Base-by-base conservation (phyloP, 768 basidiomycete genomes). In the Ramaria sp. region DNA sequence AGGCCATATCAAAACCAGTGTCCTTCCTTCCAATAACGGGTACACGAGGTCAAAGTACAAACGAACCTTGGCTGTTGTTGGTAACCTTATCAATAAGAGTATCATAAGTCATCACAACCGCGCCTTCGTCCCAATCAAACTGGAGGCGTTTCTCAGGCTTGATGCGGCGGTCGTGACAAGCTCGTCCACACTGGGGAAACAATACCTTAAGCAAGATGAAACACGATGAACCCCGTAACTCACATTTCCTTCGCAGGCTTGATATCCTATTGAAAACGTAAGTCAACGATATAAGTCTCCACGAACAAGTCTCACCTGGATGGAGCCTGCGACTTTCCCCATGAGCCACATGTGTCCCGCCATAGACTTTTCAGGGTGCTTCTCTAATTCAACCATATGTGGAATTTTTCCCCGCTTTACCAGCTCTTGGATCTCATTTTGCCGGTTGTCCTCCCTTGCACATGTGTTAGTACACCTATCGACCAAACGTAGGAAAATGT, bases 191-290 rank as follows among this genome's bases (percentile, higher is more conserved):
- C 86, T 88, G 56, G 1, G 45, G 5, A 33, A 22, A 48, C 24
- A 54, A 63, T n/a, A 67, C 34, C 45, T 27, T 50, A 5, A 6
- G 53, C 50, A 62, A 7, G 47, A 22, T 30, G 46, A 27, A 55
- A 52, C 42, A 20, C 50, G 38, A n/a, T 19, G 34, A 19, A 41
- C 20, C 22, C 20, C 24, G 22, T n/a, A 22, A 71, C 83, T 68
- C 63, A 88, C 86, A 94, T 94, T 58, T 80, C 79, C 67, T 84
- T 87, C 4, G 91, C 92, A 1, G 90, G 84, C 66, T 88, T 86
- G 66, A 94, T 81, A 45, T 91, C 87, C 80, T 82, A 53, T 9
- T 49, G 31, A 61, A 48, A 42, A 50, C 15, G 31, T 27, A 31
- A 20, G 31, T 48, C 62, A 24, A 63, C 59, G 34, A 54, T 33